Base-by-base conservation (phyloP, 2,329 filamentous ascomycete species). In the Colletotrichum brevisporum region DNA sequence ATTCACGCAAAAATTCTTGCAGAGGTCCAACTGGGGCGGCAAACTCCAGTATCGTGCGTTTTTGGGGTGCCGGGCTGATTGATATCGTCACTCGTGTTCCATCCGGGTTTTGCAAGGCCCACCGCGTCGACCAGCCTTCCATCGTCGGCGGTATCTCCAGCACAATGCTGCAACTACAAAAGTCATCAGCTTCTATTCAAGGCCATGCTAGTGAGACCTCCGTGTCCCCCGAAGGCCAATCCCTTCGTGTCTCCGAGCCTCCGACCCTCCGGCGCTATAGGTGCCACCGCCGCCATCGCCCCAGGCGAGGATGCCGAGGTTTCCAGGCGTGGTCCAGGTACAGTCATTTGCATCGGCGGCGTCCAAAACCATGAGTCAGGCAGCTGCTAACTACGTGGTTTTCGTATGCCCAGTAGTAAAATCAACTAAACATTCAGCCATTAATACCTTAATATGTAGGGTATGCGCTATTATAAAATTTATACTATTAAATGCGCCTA, bases 1-100 rank as follows among this genome's bases (percentile, higher is more conserved):
- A 41, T 52, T 64, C 54, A 31, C 24, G 62, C 26, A 47, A 12
- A 61, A 61, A 45, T 10, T 48, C 18, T n/a, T 61, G 31, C 27
- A 12, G 18, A 21, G n/a, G 10, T 31, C 51, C 18, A 43, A 43
- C 16, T 43, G 41, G 41, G 41, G 41, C 41, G 12, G 5, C 10
- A 43, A 43, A 43, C 41, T 43, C 41, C 41, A 43, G 16, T 12
- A n/a, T n/a, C 13, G 41, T 43, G 41, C 41, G 16, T 43, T n/a
- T 13, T n/a, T 43, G 41, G 16, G 13, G 21, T 24, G 8, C 31
- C 8, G 31, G 31, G 8, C 15, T 47, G 27, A 21, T 55, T 56
- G 56, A 60, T 51, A 60, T 69, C 51, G 62, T 69, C 67, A 69
- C 51, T 60, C 43, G 51, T 61, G 67, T 66, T 66, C 66, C 61